phyloP scores from a whole-genome alignment of 2,329 filamentous ascomycete species.

The Fusarium oligoseptatum region DNA sequence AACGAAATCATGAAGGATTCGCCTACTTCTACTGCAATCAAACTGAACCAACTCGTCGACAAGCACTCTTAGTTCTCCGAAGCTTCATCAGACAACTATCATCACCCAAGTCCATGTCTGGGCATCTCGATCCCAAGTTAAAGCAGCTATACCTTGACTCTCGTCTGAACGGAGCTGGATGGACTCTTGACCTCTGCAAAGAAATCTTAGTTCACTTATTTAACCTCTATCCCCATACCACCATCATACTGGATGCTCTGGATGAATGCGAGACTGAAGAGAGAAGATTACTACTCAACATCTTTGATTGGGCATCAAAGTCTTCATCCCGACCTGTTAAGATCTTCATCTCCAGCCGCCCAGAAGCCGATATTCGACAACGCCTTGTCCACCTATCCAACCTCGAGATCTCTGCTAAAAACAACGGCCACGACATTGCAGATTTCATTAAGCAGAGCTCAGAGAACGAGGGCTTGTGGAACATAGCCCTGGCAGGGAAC shows the following conservation, averaged over 20 bases:
- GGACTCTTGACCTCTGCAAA: not conserved
- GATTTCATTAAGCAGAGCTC: not conserved
- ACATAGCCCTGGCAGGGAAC: no score
- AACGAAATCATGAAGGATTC: not conserved
- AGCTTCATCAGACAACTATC: not conserved
- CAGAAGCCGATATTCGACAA: not conserved
- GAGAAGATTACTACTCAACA: not conserved
- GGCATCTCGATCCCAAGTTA: not conserved
- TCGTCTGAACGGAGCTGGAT: not conserved
- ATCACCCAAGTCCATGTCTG: not conserved
- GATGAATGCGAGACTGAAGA: not conserved
- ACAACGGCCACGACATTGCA: not conserved
- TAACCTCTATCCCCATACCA: not conserved
- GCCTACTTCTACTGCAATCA: not conserved
- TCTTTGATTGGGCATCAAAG: not conserved
- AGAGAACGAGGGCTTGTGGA: no score
- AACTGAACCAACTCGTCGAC: not conserved
- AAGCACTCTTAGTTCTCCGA: not conserved
- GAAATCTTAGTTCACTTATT: not conserved
- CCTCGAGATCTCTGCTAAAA: not conserved
- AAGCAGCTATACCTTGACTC: not conserved
- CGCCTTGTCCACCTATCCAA: not conserved
- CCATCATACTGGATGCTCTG: not conserved
- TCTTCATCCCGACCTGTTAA: not conserved
- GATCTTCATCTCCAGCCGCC: not conserved